Evolutionary conservation across 805 yeast genomes (phyloP).

Genomic region (Debaryomyces tyrocola): DNA sequence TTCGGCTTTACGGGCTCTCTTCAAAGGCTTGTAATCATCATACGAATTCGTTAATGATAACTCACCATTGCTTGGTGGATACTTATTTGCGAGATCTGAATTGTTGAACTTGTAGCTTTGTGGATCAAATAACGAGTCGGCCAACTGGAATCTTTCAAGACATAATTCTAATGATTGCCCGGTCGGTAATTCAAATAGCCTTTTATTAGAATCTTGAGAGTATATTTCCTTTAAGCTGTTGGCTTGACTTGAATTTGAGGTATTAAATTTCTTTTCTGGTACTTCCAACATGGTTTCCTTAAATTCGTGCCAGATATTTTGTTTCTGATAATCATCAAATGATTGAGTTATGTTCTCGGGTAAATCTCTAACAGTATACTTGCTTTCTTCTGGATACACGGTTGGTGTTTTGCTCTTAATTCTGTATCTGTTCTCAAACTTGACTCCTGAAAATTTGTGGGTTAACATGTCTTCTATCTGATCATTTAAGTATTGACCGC

Average conservation of each 20-base stretch:
- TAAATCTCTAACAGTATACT: conserved; percentile 17
- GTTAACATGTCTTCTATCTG: conserved; percentile 47
- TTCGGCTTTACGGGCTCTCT: conserved; percentile 52
- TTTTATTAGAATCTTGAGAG: conserved; percentile 25
- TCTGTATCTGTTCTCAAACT: conserved; percentile 40
- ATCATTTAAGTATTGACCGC: conserved; percentile 66
- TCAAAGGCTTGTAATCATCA: conserved; percentile 72
- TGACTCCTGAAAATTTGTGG: conserved; percentile 26
- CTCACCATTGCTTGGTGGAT: conserved; percentile 53
- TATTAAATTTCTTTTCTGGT: conserved; percentile 38
- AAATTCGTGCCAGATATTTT: conserved; percentile 64
- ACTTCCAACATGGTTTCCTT: conserved; percentile 69
- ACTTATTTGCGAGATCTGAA: conserved; percentile 20
- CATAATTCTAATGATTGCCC: conserved; percentile 67
- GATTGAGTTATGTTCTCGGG: conserved; percentile 43
- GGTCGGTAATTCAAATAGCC: conserved; percentile 73
- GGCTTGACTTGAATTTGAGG: conserved; percentile 19
- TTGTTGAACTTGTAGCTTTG: conserved; percentile 36
- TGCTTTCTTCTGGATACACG: conserved; percentile 32
- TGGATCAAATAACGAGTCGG: conserved; percentile 76
- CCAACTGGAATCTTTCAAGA: conserved; percentile 59
- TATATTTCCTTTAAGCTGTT: conserved; percentile 25
- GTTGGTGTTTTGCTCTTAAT: conserved; percentile 46
- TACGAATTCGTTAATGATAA: conserved; percentile 43
- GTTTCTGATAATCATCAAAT: conserved; percentile 56